Percentiles rank a stretch among this genome's conserved stretches.
Conservation (phyloP, 257 asterid genomes). For the Solanum pinnatisectum region DNA sequence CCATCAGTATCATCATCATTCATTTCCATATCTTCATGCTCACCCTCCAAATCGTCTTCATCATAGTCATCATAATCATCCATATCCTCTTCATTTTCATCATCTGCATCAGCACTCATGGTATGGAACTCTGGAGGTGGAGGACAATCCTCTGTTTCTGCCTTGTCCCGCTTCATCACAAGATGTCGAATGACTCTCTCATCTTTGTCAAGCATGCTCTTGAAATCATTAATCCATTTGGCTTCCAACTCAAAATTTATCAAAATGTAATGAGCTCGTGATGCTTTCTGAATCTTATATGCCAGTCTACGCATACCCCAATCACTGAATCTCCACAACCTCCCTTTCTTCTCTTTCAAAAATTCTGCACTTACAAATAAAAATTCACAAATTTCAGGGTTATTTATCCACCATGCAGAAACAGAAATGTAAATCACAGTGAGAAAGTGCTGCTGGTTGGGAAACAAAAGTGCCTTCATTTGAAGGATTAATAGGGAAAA, state of each 20-base stretch:
- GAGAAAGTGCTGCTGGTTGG: neutral
- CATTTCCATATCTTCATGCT: slow-evolving; percentile 8
- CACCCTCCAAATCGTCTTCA: slow-evolving; percentile 32
- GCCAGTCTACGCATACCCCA: slow-evolving; percentile 98
- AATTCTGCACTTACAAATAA: slow-evolving; percentile 32
- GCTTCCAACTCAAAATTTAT: slow-evolving; percentile 88
- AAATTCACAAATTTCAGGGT: neutral
- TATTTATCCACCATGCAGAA: neutral
- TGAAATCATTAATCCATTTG: slow-evolving; percentile 75
- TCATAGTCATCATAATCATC: slow-evolving; percentile 22
- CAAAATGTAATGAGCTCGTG: slow-evolving; percentile 75
- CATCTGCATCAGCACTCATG: slow-evolving; percentile 29
- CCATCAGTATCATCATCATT: slow-evolving; percentile 20
- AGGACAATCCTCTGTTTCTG: slow-evolving; percentile 81
- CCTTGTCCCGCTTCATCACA: slow-evolving; percentile 77
- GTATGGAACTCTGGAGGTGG: slow-evolving; percentile 81
- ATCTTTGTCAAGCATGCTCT: slow-evolving; percentile 77
- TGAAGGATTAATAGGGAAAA: neutral
- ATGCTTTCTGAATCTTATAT: slow-evolving; percentile 78
- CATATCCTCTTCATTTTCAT: slow-evolving; percentile 23
- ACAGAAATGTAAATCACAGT: neutral
- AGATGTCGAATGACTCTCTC: slow-evolving; percentile 91
- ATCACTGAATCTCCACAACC: slow-evolving; percentile 85
- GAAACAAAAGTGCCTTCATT: neutral
- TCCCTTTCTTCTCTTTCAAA: slow-evolving; percentile 82